Conservation (phyloP, 148 eudicot genomes). For the Spergularia marina region DNA sequence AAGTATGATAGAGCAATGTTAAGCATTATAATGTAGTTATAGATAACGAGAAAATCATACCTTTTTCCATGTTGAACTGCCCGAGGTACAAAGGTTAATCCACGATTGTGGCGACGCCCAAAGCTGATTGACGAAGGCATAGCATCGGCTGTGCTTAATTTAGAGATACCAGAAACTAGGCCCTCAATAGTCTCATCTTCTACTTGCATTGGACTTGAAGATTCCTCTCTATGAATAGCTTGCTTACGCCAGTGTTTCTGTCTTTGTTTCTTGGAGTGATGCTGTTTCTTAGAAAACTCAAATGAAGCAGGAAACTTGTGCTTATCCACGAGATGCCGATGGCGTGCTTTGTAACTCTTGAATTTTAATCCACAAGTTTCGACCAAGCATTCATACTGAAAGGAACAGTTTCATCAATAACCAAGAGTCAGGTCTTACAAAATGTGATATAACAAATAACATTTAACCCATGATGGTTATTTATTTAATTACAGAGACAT, state of each 20-base stretch:
- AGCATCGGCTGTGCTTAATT: conserved; percentile 55
- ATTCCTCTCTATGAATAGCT: conserved; percentile 38
- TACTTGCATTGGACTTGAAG: conserved; percentile 60
- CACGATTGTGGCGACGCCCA: conserved; percentile 72
- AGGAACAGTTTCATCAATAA: not conserved
- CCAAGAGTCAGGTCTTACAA: not conserved
- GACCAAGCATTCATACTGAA: conserved; percentile 91
- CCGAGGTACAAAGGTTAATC: conserved; percentile 77
- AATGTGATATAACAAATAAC: not conserved
- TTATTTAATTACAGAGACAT: too few relatives aligned
- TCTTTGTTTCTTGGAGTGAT: conserved; percentile 82
- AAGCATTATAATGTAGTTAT: conserved; percentile 23
- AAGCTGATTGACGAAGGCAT: conserved; percentile 80
- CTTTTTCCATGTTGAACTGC: conserved; percentile 54
- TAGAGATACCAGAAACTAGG: conserved; percentile 78
- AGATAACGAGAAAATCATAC: conserved; percentile 26
- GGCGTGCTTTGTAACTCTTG: conserved; percentile 80
- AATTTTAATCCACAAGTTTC: conserved; percentile 84
- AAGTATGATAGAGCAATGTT: not conserved
- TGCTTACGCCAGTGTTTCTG: conserved; percentile 53
- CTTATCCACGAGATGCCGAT: conserved; percentile 88
- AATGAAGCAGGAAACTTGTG: conserved; percentile 85
- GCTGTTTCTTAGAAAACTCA: conserved; percentile 78
- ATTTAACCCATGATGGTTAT: too few relatives aligned
- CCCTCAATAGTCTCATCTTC: conserved; percentile 65